Percentiles rank a stretch among this genome's conserved stretches.
Conservation (phyloP, 1,139 yeast species). For the Yamadazyma diddensiae region DNA sequence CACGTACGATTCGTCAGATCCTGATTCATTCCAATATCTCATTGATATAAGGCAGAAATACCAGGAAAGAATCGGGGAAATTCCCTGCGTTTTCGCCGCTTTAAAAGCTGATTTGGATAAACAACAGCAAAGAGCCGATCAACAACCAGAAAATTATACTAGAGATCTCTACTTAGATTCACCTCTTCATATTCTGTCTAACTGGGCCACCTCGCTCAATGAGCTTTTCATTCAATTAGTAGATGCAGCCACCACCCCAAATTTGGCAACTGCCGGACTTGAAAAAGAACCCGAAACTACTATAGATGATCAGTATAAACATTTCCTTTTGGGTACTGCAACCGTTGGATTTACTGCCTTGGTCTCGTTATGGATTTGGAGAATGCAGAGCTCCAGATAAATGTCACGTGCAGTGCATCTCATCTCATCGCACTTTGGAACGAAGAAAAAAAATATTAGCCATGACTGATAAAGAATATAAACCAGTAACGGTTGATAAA, state of each 20-base stretch:
- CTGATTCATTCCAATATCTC: constrained; percentile 85
- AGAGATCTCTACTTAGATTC: constrained; percentile 57
- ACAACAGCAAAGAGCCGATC: constrained; percentile 84
- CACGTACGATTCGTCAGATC: constrained; percentile 91
- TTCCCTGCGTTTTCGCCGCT: constrained; percentile 88
- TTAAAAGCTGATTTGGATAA: constrained; percentile 92
- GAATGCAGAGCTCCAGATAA: constrained; percentile 25
- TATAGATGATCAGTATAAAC: constrained; percentile 44
- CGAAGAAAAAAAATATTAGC: constrained; percentile 18
- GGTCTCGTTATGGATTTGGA: constrained; percentile 60
- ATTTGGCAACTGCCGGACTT: constrained; percentile 74
- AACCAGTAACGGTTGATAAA: constrained; percentile 84
- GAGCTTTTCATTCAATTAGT: constrained; percentile 86
- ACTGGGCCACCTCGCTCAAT: constrained; percentile 83
- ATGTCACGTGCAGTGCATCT: constrained; percentile 2
- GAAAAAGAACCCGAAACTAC: constrained; percentile 63
- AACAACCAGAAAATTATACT: constrained; percentile 87
- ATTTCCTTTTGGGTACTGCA: constrained; percentile 58
- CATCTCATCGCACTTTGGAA: constrained; percentile 12
- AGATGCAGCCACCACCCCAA: constrained; percentile 82
- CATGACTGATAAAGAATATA: constrained; percentile 26
- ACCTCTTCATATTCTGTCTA: constrained; percentile 82
- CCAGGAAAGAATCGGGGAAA: constrained; percentile 51
- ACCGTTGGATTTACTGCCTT: constrained; percentile 63
- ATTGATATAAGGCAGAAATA: constrained; percentile 63